Conservation (phyloP, 148 eudicot genomes). For the Rhododendron kiyosumense region DNA sequence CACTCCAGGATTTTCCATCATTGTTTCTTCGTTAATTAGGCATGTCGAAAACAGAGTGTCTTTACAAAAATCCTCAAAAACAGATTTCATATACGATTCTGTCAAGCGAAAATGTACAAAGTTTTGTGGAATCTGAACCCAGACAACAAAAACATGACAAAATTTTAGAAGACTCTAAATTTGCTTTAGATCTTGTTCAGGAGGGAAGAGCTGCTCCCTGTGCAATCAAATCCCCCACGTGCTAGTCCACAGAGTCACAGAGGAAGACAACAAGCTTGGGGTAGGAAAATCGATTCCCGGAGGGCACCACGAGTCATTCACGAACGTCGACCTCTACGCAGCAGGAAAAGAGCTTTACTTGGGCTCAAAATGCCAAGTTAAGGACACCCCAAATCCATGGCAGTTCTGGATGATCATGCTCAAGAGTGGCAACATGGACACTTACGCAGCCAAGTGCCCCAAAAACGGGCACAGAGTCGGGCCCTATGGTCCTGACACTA, state of each 20-base stretch:
- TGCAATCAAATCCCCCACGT: neutral
- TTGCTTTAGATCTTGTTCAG: neutral
- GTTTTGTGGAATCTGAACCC: neutral
- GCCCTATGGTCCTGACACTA: conserved; percentile 19
- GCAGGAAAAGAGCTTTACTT: conserved; percentile 37
- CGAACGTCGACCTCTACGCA: conserved; percentile 32
- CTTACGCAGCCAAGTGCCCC: conserved; percentile 31
- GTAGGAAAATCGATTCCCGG: conserved; percentile 34
- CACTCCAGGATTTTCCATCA: no score
- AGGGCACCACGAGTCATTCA: neutral
- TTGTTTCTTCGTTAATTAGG: no score
- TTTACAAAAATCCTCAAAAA: neutral
- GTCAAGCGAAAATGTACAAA: neutral
- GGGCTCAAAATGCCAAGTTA: conserved; percentile 36
- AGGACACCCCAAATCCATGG: conserved; percentile 43
- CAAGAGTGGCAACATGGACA: conserved; percentile 47
- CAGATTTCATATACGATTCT: neutral
- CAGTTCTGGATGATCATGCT: conserved; percentile 65
- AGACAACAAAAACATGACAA: neutral
- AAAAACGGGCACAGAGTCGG: conserved; percentile 28
- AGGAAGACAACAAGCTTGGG: conserved; percentile 40
- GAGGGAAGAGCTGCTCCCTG: neutral
- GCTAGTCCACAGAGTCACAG: conserved; percentile 32
- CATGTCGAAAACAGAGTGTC: neutral
- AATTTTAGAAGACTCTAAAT: neutral